Percentiles rank a stretch among this genome's conserved stretches.
phyloP scores from a whole-genome alignment of 345 rosid species.

The Eucalyptus polyanthemos region DNA sequence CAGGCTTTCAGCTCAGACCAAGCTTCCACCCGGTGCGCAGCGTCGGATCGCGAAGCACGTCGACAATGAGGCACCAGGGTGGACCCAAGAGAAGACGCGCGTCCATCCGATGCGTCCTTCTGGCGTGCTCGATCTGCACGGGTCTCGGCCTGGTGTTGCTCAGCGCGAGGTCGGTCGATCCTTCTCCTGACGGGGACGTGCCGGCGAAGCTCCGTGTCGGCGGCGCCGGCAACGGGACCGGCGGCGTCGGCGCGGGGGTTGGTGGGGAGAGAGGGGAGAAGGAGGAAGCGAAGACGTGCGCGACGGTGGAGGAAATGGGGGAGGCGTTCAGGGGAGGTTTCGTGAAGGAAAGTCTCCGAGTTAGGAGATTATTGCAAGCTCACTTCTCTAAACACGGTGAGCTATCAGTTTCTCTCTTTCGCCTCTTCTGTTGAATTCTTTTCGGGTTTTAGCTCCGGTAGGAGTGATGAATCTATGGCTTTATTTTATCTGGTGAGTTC shows the following conservation, averaged over 20 bases:
- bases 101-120: slow-evolving; percentile 22
- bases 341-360: slow-evolving; percentile 52
- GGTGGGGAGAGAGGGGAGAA: background rate
- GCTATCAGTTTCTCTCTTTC: background rate
- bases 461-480: background rate
- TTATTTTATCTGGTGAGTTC: background rate
- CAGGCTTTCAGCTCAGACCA: background rate
- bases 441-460: background rate
- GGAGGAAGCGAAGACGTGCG: slow-evolving; percentile 22
- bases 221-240: background rate
- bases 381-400: slow-evolving; percentile 63
- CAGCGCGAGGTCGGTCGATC: slow-evolving; percentile 44
- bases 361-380: slow-evolving; percentile 35
- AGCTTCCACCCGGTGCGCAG: background rate
- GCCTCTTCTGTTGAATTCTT: background rate
- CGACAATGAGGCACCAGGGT: background rate
- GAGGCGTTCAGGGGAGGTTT: slow-evolving; percentile 40
- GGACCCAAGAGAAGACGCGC: slow-evolving; percentile 35
- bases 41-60: background rate
- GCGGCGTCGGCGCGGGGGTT: background rate
- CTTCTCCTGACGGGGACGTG: slow-evolving; percentile 1
- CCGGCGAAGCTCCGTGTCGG: background rate
- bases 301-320: slow-evolving; percentile 97
- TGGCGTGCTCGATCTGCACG: slow-evolving; percentile 20
- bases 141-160: slow-evolving; percentile 39